Percentiles rank a stretch among this genome's conserved stretches.
Conservation (phyloP, 495 filamentous ascomycete species). For the Neurospora intermedia region DNA sequence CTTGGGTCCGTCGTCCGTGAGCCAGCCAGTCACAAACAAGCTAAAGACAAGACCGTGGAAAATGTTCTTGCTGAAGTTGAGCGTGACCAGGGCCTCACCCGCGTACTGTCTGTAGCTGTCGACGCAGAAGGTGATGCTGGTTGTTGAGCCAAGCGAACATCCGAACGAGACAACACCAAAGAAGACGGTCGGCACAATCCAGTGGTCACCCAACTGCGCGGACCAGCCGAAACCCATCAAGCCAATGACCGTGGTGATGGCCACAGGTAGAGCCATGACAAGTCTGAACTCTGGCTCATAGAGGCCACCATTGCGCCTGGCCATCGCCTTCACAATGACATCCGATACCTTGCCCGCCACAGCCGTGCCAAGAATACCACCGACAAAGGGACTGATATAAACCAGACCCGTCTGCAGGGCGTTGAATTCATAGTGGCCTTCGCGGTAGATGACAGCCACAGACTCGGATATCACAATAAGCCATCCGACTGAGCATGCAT, state of each 20-base stretch:
- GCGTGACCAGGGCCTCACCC: constrained; percentile 84
- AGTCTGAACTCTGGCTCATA: constrained; percentile 95
- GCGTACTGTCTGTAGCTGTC: constrained; percentile 93
- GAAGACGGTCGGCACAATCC: constrained; percentile 90
- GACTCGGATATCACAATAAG: constrained; percentile 86
- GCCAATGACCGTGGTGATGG: constrained; percentile 69
- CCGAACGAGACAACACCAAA: constrained; percentile 91
- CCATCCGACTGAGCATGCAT: constrained; percentile 88
- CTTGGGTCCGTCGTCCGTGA: constrained; percentile 63
- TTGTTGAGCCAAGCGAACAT: constrained; percentile 86
- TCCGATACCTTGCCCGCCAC: constrained; percentile 87
- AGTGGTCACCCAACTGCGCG: constrained; percentile 57
- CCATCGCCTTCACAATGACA: constrained; percentile 67
- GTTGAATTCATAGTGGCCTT: constrained; percentile 62
- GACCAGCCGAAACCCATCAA: constrained; percentile 94
- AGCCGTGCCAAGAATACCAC: constrained; percentile 79
- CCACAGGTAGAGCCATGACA: constrained; percentile 79
- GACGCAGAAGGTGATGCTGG: constrained; percentile 87
- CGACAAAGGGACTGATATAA: constrained; percentile 83
- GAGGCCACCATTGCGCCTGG: constrained; percentile 74
- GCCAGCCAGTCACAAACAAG: constrained; percentile 82
- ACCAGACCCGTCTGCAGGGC: constrained; percentile 73
- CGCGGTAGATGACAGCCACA: constrained; percentile 65
- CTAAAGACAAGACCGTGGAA: constrained; percentile 86
- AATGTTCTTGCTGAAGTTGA: constrained; percentile 92